phyloP scores from a whole-genome alignment of 2,329 filamentous ascomycete genomes.

The Chaetomium sp. region DNA sequence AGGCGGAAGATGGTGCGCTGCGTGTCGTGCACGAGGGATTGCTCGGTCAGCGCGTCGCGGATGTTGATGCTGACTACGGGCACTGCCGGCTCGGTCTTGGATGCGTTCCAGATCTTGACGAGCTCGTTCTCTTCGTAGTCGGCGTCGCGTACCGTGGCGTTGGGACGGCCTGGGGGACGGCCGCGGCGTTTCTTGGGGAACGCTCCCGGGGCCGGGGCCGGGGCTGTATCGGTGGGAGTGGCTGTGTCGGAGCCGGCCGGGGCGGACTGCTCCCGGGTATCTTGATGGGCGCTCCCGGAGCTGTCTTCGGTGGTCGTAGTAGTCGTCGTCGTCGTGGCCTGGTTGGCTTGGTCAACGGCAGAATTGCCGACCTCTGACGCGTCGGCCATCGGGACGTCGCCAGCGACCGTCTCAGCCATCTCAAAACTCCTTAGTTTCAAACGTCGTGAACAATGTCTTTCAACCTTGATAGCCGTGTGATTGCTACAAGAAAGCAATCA shows the following conservation, averaged over 20 bases:
- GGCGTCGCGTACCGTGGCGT: conserved; percentile 22
- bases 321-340: background rate
- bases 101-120: conserved; percentile 24
- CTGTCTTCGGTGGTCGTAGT: too few relatives aligned
- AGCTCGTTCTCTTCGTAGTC: conserved; percentile 22
- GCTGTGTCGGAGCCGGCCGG: background rate
- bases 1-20: conserved; percentile 22
- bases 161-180: conserved; percentile 25
- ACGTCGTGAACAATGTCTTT: background rate
- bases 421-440: background rate
- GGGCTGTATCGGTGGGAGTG: background rate
- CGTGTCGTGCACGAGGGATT: conserved; percentile 22
- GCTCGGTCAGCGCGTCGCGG: conserved; percentile 21
- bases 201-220: conserved; percentile 11
- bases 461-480: background rate
- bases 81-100: conserved; percentile 18
- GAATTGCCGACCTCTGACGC: background rate
- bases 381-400: background rate
- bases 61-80: conserved; percentile 19
- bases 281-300: background rate
- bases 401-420: background rate
- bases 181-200: conserved; percentile 25
- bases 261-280: background rate
- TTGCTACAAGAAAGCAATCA: conserved; percentile 23
- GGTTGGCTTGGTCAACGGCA: background rate